These are phyloP conservation scores for Pseudocercospora eumusae DNA, from an alignment of 2,329 filamentous ascomycete genomes.

Conservation along the genomic window DNA sequence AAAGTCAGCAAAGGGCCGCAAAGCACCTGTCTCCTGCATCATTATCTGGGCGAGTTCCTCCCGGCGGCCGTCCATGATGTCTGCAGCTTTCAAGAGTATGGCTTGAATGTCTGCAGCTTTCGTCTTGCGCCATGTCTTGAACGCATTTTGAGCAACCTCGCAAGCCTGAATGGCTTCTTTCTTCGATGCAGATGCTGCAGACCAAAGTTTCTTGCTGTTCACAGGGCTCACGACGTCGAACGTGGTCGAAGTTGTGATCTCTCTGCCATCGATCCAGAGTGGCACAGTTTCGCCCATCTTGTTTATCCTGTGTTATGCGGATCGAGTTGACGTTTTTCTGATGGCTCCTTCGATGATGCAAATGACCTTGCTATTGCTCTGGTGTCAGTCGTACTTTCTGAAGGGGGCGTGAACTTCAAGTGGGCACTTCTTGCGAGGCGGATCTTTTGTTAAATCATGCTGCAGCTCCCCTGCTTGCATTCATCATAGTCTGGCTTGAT, in stretches of 20 bases:
- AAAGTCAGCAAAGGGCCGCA: constrained; percentile 44
- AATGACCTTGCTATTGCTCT: not conserved
- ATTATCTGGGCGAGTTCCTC: constrained; percentile 65
- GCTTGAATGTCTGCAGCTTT: constrained; percentile 64
- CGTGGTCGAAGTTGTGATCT: constrained; percentile 50
- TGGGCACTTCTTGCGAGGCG: not conserved
- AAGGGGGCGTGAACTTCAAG: not conserved
- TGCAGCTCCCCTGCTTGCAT: not conserved
- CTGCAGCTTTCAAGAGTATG: constrained; percentile 69
- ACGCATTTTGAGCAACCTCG: constrained; percentile 65
- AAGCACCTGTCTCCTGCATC: constrained; percentile 59
- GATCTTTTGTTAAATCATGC: not conserved
- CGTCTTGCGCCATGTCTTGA: constrained; percentile 67
- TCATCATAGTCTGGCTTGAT: not conserved
- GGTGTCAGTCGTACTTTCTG: not conserved
- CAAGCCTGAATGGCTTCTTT: constrained; percentile 59
- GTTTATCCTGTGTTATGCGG: not conserved
- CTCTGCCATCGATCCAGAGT: constrained; percentile 53
- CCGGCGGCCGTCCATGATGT: constrained; percentile 60
- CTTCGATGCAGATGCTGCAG: constrained; percentile 59
- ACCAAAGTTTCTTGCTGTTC: constrained; percentile 55
- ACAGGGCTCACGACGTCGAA: constrained; percentile 61
- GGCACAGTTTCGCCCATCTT: constrained; percentile 36
- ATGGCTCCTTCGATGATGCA: too few relatives aligned
- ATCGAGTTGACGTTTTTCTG: not conserved